Percentiles rank a stretch among this genome's conserved stretches.
Evolutionary conservation across 2,329 filamentous ascomycete species (phyloP).

Genomic region (Verticillium albo-atrum): DNA sequence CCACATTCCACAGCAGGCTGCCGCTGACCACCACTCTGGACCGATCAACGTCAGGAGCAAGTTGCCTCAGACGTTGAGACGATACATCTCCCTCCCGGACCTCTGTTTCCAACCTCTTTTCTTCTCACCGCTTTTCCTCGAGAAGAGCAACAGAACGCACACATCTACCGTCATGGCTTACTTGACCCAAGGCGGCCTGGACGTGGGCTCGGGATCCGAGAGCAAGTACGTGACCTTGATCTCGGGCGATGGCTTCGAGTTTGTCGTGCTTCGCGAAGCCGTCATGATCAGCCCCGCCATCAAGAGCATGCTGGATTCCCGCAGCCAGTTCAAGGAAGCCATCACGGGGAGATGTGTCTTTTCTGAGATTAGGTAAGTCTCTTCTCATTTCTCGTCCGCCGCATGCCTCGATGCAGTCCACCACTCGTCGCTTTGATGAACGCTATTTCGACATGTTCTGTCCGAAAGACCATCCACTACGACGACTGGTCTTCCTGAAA

Average conservation of each 20-base stretch:
- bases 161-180: not conserved
- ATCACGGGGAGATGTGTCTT: conserved; percentile 61
- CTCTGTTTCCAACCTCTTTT: not conserved
- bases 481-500: conserved; percentile 42
- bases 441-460: conserved; percentile 35
- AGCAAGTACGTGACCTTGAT: conserved; percentile 75
- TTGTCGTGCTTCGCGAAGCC: conserved; percentile 67
- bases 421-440: conserved; percentile 24
- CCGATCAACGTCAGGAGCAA: not conserved
- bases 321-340: conserved; percentile 64
- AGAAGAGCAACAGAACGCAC: not conserved
- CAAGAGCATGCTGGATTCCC: conserved; percentile 69
- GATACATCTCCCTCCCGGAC: not conserved
- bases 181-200: not conserved
- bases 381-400: conserved; percentile 1
- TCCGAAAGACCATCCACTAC: conserved; percentile 37
- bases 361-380: conserved; percentile 67
- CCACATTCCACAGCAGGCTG: not conserved
- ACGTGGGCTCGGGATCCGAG: not conserved
- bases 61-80: not conserved
- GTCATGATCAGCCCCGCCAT: conserved; percentile 67
- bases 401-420: no score
- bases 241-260: conserved; percentile 72
- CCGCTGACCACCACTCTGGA: not conserved
- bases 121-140: not conserved